These are phyloP conservation scores for Termitomyces heimii DNA, from an alignment of 768 basidiomycete species.

Conservation along the genomic window DNA sequence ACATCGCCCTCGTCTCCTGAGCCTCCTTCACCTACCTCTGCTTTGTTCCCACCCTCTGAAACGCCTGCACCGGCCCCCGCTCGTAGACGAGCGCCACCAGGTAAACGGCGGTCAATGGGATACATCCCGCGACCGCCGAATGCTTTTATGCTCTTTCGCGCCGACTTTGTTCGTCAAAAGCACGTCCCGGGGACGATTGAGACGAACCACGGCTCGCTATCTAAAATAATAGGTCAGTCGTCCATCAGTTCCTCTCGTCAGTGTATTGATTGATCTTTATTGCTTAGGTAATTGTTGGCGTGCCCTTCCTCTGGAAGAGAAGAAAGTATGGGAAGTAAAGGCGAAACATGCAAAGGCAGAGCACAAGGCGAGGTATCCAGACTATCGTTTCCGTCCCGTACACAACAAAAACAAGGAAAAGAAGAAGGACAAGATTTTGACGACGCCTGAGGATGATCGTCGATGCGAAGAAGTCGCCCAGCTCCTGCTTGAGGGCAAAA, in stretches of 20 bases:
- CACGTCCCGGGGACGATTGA: conserved; percentile 73
- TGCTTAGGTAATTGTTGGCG: conserved; percentile 74
- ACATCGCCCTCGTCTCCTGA: conserved; percentile 21
- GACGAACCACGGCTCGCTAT: conserved; percentile 24
- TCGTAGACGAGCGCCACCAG: conserved; percentile 48
- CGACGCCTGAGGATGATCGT: conserved; percentile 50
- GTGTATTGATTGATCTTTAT: conserved; percentile 17
- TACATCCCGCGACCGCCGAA: conserved; percentile 83
- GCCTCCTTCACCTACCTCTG: conserved; percentile 25
- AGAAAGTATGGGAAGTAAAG: conserved; percentile 64
- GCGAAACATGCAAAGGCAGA: conserved; percentile 72
- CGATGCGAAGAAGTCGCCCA: conserved; percentile 65
- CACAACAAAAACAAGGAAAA: conserved; percentile 45
- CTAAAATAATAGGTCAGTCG: conserved; percentile 47
- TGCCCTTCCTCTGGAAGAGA: conserved; percentile 63
- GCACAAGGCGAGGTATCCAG: conserved; percentile 63
- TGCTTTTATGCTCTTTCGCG: conserved; percentile 84
- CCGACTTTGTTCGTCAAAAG: conserved; percentile 73
- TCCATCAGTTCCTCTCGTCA: conserved; percentile 9
- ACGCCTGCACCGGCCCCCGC: conserved; percentile 30
- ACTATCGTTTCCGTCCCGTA: conserved; percentile 54
- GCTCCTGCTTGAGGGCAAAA: conserved; percentile 61
- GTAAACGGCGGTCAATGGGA: conserved; percentile 51
- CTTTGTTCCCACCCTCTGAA: conserved; percentile 52
- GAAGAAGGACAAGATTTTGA: conserved; percentile 29